Evolutionary conservation across 2,329 filamentous ascomycete species (phyloP).

Genomic region (Leptoxyphium fumago): DNA sequence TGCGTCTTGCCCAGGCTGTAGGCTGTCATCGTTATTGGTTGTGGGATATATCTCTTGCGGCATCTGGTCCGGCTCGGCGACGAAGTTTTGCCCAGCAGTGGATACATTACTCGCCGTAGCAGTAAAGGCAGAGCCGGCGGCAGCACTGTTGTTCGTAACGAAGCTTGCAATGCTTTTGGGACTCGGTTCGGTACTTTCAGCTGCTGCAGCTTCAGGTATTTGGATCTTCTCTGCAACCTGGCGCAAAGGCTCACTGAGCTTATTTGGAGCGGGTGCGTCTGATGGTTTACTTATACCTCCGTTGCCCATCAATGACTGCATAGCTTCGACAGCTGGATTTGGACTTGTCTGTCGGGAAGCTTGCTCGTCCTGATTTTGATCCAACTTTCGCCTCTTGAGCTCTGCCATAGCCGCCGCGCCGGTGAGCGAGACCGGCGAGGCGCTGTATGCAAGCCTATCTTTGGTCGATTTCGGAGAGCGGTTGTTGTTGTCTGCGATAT

Average conservation of each 20-base stretch:
- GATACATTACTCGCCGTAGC: conserved; percentile 36
- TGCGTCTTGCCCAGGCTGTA: conserved; percentile 6
- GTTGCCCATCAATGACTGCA: conserved; percentile 29
- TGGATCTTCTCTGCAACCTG: conserved; percentile 34
- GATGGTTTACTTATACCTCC: conserved; percentile 27
- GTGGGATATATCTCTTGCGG: conserved; percentile 18
- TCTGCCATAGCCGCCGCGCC: conserved; percentile 35
- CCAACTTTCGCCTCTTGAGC: conserved; percentile 25
- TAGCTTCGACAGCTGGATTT: conserved; percentile 30
- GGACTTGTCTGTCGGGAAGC: conserved; percentile 30
- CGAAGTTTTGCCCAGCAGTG: conserved; percentile 29
- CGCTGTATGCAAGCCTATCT: not conserved
- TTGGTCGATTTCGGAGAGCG: not conserved
- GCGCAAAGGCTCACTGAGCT: conserved; percentile 34
- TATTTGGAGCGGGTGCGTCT: conserved; percentile 28
- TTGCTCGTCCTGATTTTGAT: conserved; percentile 20
- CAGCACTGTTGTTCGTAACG: conserved; percentile 35
- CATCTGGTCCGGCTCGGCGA: conserved; percentile 22
- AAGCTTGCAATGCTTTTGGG: conserved; percentile 40
- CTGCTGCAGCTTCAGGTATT: conserved; percentile 30
- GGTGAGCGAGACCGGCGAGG: conserved; percentile 18
- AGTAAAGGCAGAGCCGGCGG: conserved; percentile 22
- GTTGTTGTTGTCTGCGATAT: not conserved
- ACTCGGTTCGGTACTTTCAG: conserved; percentile 35
- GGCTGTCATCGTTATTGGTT: conserved; percentile 3